Conservation (phyloP, 495 filamentous ascomycete species). For the Penicillium tannophilum region DNA sequence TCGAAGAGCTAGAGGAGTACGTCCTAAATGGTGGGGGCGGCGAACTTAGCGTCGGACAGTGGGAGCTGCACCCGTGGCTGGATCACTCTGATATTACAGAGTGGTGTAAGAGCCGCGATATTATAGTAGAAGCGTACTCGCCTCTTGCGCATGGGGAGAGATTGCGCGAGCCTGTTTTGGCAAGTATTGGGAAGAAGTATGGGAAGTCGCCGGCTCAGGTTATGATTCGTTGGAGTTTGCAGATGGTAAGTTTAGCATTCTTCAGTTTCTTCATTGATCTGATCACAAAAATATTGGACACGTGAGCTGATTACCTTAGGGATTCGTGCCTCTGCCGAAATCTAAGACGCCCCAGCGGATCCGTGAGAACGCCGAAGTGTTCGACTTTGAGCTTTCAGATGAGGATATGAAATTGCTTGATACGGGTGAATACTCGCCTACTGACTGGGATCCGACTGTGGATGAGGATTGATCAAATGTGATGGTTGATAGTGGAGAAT, state of each 20-base stretch:
- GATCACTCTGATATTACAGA: conserved; percentile 71
- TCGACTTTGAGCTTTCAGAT: conserved; percentile 73
- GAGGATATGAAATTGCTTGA: conserved; percentile 60
- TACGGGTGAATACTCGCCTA: conserved; percentile 60
- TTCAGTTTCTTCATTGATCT: too few relatives aligned
- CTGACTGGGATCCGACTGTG: conserved; percentile 63
- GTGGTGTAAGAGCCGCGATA: conserved; percentile 68
- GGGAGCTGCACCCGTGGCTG: conserved; percentile 87
- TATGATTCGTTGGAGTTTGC: conserved; percentile 80
- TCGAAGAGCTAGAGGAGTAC: conserved; percentile 67
- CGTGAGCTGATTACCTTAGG: conserved; percentile 32
- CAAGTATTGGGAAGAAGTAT: conserved; percentile 65
- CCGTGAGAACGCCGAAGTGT: conserved; percentile 73
- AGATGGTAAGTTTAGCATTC: conserved; percentile 50
- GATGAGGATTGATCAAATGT: conserved; percentile 39
- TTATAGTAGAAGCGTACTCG: conserved; percentile 78
- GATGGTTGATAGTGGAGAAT: not conserved
- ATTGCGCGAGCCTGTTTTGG: conserved; percentile 61
- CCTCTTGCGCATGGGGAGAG: conserved; percentile 70
- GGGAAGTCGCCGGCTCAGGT: conserved; percentile 76
- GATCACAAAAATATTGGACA: not conserved
- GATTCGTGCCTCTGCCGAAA: conserved; percentile 66
- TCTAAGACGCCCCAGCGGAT: conserved; percentile 59
- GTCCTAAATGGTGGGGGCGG: conserved; percentile 73
- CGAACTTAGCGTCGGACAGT: conserved; percentile 79